Evolutionary conservation across 2,329 filamentous ascomycete species (phyloP).

Genomic region (Fusarium illudens): DNA sequence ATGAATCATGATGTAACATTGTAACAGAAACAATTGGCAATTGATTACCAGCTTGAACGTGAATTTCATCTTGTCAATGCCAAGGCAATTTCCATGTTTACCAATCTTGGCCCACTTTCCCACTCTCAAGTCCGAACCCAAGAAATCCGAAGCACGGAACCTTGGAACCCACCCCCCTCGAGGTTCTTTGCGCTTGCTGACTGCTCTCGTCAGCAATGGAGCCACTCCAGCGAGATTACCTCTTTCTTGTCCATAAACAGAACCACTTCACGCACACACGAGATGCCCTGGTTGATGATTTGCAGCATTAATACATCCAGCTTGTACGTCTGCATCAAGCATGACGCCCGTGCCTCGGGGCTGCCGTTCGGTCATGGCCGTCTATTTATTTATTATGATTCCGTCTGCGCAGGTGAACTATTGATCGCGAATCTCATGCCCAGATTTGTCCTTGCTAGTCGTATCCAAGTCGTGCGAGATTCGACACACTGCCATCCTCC

Average conservation of each 20-base stretch:
- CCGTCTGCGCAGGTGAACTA: neutral
- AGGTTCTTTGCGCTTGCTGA: neutral
- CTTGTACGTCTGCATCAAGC: neutral
- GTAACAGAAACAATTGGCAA: too few species aligned
- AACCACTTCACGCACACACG: neutral
- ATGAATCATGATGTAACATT: too few species aligned
- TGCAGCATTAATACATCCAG: neutral
- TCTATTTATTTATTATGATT: conserved; percentile 1
- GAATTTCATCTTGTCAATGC: neutral
- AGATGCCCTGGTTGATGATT: neutral
- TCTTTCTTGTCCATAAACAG: neutral
- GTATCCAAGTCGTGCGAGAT: neutral
- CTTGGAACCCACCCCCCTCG: neutral
- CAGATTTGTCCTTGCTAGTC: neutral
- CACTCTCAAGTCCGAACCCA: neutral
- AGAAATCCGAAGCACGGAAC: neutral
- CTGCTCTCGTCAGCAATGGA: conserved; percentile 17
- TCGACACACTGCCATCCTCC: neutral
- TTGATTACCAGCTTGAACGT: neutral
- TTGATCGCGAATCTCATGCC: neutral
- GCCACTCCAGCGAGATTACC: conserved; percentile 7
- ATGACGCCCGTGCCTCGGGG: neutral
- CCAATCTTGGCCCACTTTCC: neutral
- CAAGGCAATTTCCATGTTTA: neutral
- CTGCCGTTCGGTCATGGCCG: neutral